Evolutionary conservation across 2,329 filamentous ascomycete species (phyloP), one percentile per base, ranked within the genome.

Genomic region (Fusarium buharicum): DNA sequence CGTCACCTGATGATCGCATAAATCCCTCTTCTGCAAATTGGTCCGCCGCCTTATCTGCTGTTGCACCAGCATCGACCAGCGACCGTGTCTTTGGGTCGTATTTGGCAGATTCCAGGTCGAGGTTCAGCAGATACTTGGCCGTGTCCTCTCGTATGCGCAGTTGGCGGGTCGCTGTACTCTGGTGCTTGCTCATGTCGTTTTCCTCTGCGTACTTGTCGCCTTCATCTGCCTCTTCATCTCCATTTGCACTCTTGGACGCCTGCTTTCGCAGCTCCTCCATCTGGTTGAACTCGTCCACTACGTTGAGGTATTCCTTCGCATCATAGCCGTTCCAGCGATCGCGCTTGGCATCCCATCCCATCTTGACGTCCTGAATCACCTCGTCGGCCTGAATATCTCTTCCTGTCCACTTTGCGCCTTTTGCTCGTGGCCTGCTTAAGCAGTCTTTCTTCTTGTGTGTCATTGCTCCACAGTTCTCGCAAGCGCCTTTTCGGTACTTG

Each of bases 271-370:
- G 79, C 65, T 90, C 86, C 73, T 97, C 94, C 75, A 97, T 81
- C 73, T 94, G 86, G 62, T 95, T 89, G 76, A 91, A 97, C 69
- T 97, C 92, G 46, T 96, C 88, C 36, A 98, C 88, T n/a, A 98
- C 91, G 59, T 86, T 83, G 58, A 86, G 84, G 74, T 97, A 98
- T 75, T 98, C 91, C 65, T 86, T 87, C 1, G 93, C 82, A 74
- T 98, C 93, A 76, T 96, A 99, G n/a, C 94, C 94, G 73, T 97
- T 97, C 94, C 95, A 99, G 38, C 94, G 87, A 79, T 99, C 95
- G 68, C 95, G 85, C 81, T 99, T 99, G 18, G 95, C 95, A 76
- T 99, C 96, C 92, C 94, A 99, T 4, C 93, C 92, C 43, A 98
- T 79, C 40, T 91, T 87, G 14, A 98, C 89, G 51, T 96, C 89